A percentile compares a stretch with the other conserved stretches of the same genome.
Conservation (phyloP, 2,329 filamentous ascomycete species). For the Fusarium pseudonygamai region DNA sequence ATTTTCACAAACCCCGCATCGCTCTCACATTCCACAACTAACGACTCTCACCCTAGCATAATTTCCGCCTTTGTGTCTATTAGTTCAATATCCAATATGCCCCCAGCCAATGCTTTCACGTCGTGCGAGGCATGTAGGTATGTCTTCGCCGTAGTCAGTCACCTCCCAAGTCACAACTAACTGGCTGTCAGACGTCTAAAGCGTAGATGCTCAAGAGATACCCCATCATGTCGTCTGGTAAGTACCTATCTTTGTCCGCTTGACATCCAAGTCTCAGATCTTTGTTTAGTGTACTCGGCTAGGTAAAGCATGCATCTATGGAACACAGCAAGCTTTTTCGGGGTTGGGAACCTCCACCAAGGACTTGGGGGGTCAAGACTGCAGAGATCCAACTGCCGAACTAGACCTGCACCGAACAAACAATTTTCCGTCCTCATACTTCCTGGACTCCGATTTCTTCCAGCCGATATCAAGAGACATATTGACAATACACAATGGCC, state of each 20-base stretch:
- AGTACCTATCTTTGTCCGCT: fast-evolving
- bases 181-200: background rate
- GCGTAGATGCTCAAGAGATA: background rate
- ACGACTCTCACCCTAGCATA: background rate
- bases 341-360: background rate
- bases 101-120: background rate
- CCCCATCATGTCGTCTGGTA: background rate
- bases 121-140: background rate
- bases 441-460: background rate
- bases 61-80: background rate
- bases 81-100: background rate
- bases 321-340: background rate
- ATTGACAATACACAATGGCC: fast-evolving
- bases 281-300: background rate
- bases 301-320: background rate
- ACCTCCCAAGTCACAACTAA: background rate
- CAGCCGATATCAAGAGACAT: background rate
- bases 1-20: background rate
- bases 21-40: background rate
- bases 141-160: background rate
- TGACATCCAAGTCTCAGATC: fast-evolving
- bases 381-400: background rate
- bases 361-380: fast-evolving
- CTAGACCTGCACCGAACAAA: fast-evolving
- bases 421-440: background rate